Conservation (phyloP, 768 basidiomycete species). For the Suillus fuscotomentosus region DNA sequence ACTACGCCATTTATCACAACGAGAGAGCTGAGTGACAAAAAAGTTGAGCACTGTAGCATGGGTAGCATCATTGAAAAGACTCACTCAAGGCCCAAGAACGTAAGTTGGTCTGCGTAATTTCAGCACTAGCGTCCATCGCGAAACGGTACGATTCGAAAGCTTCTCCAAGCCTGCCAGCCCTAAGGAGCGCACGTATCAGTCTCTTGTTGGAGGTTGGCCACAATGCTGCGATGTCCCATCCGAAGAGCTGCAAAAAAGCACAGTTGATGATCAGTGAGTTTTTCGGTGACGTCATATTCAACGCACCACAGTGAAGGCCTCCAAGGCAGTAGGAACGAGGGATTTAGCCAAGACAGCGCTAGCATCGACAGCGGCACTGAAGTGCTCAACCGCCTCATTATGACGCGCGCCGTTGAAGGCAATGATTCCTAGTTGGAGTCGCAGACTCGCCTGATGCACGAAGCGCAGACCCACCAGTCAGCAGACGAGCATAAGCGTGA, state of each 20-base stretch:
- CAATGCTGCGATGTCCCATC: neutral
- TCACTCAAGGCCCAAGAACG: neutral
- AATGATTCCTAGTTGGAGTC: neutral
- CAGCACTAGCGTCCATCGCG: neutral
- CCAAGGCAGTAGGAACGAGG: neutral
- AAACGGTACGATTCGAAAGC: neutral
- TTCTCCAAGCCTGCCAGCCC: neutral
- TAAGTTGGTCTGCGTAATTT: neutral
- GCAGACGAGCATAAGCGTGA: neutral
- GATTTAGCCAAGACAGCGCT: neutral
- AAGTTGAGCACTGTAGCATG: neutral
- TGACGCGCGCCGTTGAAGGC: neutral
- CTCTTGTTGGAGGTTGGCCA: neutral
- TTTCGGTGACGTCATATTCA: neutral
- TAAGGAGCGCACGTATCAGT: neutral
- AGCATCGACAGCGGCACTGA: neutral
- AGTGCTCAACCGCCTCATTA: neutral
- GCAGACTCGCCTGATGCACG: neutral
- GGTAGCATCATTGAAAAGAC: neutral
- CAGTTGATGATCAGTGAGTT: neutral
- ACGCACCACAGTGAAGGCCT: neutral
- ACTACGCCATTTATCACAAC: neutral
- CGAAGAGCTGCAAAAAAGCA: neutral
- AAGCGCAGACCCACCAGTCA: neutral
- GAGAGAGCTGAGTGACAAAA: neutral